Conservation (phyloP, 2,329 filamentous ascomycete genomes). For the Paecilomyces sp. region DNA sequence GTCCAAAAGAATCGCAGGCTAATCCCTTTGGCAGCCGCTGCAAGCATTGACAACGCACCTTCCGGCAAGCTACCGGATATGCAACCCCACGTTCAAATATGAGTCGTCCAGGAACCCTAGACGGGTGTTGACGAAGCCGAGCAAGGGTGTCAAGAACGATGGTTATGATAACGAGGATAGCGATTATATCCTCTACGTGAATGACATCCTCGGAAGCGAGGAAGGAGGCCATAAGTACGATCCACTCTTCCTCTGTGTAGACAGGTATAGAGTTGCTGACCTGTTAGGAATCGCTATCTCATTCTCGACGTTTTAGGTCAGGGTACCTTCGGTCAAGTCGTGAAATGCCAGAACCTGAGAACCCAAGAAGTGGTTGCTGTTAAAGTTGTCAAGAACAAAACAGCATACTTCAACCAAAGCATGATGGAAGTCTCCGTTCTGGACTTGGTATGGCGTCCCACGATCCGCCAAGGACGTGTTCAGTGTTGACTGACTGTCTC, state of each 20-base stretch:
- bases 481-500: slow-evolving; percentile 12
- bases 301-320: slow-evolving; percentile 96
- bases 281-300: slow-evolving; percentile 75
- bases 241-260: neutral
- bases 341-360: slow-evolving; percentile 97
- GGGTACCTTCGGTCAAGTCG: slow-evolving; percentile 96
- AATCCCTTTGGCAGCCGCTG: slow-evolving; percentile 58
- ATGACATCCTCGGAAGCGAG: slow-evolving; percentile 95
- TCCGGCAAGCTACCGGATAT: slow-evolving; percentile 94
- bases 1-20: slow-evolving; percentile 5
- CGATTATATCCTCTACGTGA: slow-evolving; percentile 98
- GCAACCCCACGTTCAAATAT: slow-evolving; percentile 97
- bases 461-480: neutral
- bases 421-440: slow-evolving; percentile 99
- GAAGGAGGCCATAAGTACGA: slow-evolving; percentile 90
- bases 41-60: slow-evolving; percentile 92
- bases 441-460: slow-evolving; percentile 62
- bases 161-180: slow-evolving; percentile 99
- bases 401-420: slow-evolving; percentile 98
- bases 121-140: slow-evolving; percentile 92
- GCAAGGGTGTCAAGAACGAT: slow-evolving; percentile 97
- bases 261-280: slow-evolving; percentile 5
- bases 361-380: slow-evolving; percentile 98
- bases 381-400: slow-evolving; percentile 98
- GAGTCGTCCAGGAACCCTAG: slow-evolving; percentile 95